Evolutionary conservation across 2,329 filamentous ascomycete species (phyloP).

Genomic region (Epicoccum sorghinum): DNA sequence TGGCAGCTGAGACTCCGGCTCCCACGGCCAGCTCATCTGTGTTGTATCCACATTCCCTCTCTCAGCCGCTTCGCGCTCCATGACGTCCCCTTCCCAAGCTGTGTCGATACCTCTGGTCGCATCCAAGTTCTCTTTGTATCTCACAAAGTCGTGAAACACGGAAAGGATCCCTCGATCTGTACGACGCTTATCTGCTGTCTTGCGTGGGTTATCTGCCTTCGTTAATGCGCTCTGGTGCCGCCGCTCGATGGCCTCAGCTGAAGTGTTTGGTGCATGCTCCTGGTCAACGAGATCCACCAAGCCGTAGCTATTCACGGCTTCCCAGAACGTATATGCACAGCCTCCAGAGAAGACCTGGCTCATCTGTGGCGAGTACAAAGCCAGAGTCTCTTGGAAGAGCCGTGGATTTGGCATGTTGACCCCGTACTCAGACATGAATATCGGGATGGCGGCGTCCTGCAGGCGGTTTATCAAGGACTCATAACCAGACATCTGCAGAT

Average conservation of each 20-base stretch:
- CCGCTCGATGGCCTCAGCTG: background rate
- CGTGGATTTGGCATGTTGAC: constrained; percentile 1
- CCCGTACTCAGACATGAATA: constrained; percentile 21
- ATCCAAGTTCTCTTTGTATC: constrained; percentile 8
- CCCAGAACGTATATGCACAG: constrained; percentile 18
- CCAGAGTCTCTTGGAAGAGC: constrained; percentile 15
- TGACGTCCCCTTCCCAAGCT: constrained; percentile 10
- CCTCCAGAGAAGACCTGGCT: constrained; percentile 20
- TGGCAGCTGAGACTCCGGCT: constrained; percentile 1
- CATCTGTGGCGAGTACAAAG: constrained; percentile 16
- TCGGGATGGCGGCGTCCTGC: constrained; percentile 5
- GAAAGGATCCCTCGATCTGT: constrained; percentile 5
- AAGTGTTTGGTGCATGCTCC: background rate
- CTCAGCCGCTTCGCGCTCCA: constrained; percentile 4
- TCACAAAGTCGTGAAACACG: constrained; percentile 12
- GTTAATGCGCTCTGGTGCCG: background rate
- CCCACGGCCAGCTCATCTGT: constrained; percentile 12
- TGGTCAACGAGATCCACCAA: constrained; percentile 10
- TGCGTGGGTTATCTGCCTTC: background rate
- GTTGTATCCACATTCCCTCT: constrained; percentile 1
- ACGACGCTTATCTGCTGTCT: constrained; percentile 10
- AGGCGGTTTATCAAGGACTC: background rate
- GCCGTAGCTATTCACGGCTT: constrained; percentile 12
- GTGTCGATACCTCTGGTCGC: background rate
- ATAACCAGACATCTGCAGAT: constrained; percentile 10